Evolutionary conservation across 2,329 filamentous ascomycete genomes (phyloP).

Genomic region (Alternaria longipes): DNA sequence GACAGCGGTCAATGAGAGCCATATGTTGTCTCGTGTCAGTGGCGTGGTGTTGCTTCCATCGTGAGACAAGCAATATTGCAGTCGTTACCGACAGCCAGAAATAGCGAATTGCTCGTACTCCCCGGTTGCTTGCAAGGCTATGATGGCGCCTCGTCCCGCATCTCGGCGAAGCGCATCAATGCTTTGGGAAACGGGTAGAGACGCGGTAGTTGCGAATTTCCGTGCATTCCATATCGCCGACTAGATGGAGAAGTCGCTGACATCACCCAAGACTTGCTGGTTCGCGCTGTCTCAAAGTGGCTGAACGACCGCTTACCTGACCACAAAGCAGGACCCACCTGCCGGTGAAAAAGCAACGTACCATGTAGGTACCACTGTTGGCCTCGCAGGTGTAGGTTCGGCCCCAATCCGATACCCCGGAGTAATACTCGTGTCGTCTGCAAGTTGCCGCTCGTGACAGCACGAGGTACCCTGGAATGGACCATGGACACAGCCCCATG

Average conservation of each 20-base stretch:
- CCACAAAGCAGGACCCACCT: slow-evolving; percentile 7
- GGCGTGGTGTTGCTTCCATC: neutral
- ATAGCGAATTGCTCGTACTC: slow-evolving; percentile 6
- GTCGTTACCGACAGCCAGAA: slow-evolving; percentile 6
- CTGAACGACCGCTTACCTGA: slow-evolving; percentile 9
- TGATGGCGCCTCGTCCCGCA: slow-evolving; percentile 18
- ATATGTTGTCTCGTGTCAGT: neutral
- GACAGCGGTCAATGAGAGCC: neutral
- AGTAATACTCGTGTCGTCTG: slow-evolving; percentile 10
- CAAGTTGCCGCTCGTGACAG: slow-evolving; percentile 13
- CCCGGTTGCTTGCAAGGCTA: slow-evolving; percentile 9
- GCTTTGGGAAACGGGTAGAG: slow-evolving; percentile 4
- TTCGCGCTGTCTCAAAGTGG: slow-evolving; percentile 13
- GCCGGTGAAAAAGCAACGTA: slow-evolving; percentile 8
- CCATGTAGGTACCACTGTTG: neutral
- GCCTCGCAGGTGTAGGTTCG: slow-evolving; percentile 1
- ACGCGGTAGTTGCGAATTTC: slow-evolving; percentile 7
- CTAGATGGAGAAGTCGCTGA: slow-evolving; percentile 4
- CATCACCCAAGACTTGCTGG: slow-evolving; percentile 5
- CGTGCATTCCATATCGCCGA: neutral
- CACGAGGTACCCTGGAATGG: slow-evolving; percentile 11
- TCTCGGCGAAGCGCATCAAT: slow-evolving; percentile 18
- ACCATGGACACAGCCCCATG: slow-evolving; percentile 5
- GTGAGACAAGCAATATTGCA: slow-evolving; percentile 3
- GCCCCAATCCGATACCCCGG: slow-evolving; percentile 6